Base-by-base conservation (phyloP, 495 filamentous ascomycete genomes). In the Trichoderma gamsii region DNA sequence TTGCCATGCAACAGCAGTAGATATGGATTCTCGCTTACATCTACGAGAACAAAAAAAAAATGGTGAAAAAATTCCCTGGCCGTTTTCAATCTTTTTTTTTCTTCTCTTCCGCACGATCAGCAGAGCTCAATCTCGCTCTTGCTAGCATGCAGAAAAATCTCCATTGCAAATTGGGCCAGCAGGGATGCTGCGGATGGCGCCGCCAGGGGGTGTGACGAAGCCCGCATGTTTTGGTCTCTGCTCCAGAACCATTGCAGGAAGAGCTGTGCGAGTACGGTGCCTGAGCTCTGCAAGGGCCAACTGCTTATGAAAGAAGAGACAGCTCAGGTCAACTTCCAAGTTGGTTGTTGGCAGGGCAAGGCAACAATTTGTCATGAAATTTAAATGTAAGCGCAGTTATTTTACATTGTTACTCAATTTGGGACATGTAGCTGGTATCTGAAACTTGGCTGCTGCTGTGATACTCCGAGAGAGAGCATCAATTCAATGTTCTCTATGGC, bases 171-270 rank as follows among this genome's bases (percentile, higher is more conserved):
- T 23, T 52, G 25, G 49, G 49, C 49, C 18, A 23, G n/a, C 49
- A 52, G 49, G 49, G 49, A 52, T 52, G 15, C 18, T 52, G 49
- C n/a, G 49, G 49, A 52, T 23, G 49, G 49, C 49, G 49, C 21
- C 16, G 49, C 18, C 49, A 52, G 49, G 49, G 49, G 49, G 16
- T 52, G 49, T n/a, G 49, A 52, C 49, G 49, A 52, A 9, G 49
- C 49, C 49, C 49, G 49, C 49, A 52, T 52, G 18, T 4, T 52
- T 52, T 52, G 7, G 18, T n/a, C 49, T 52, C 49, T 52, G 49
- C 18, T 18, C n/a, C 18, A 52, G 49, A 23, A 52, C 49, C 8
- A 38, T 38, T 29, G 4, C 29, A 29, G 35, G 35, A 38, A 38
- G 35, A 38, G 35, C 35, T 38, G 35, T 38, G 5, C 35, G 35